A percentile compares a stretch with the other conserved stretches of the same genome.
Evolutionary conservation across 1,139 yeast genomes (phyloP).

Genomic region (Sugiyamaella sp.): DNA sequence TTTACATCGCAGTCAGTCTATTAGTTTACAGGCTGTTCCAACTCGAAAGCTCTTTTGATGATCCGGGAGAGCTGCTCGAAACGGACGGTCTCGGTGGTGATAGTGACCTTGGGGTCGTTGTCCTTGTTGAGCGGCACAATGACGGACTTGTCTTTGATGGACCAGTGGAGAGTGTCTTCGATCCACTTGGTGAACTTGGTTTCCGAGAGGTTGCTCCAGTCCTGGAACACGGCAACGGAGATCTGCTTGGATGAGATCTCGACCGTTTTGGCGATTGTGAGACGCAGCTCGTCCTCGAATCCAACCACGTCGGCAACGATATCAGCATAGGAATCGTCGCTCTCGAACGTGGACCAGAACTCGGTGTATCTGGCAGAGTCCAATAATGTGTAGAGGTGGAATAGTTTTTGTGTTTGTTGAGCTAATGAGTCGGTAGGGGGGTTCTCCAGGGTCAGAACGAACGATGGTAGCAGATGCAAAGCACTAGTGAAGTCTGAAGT

Average conservation of each 20-base stretch:
- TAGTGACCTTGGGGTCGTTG: slow-evolving; percentile 40
- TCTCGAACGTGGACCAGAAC: slow-evolving; percentile 44
- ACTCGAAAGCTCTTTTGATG: slow-evolving; percentile 42
- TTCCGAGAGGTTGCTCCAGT: slow-evolving; percentile 41
- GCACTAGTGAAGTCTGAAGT: slow-evolving; percentile 49
- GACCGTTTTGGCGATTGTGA: slow-evolving; percentile 41
- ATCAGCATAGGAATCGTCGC: slow-evolving; percentile 43
- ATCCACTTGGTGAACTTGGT: slow-evolving; percentile 42
- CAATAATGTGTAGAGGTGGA: slow-evolving; percentile 43
- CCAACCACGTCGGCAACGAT: slow-evolving; percentile 43
- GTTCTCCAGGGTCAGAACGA: slow-evolving; percentile 37
- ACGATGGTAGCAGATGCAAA: slow-evolving; percentile 50
- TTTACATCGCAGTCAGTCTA: slow-evolving; percentile 21
- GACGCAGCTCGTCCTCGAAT: slow-evolving; percentile 42
- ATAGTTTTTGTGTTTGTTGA: slow-evolving; percentile 44
- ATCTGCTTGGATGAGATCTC: slow-evolving; percentile 39
- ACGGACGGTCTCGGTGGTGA: slow-evolving; percentile 40
- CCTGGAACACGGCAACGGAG: slow-evolving; percentile 38
- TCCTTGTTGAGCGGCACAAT: slow-evolving; percentile 40
- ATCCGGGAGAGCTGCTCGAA: slow-evolving; percentile 43
- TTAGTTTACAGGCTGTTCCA: slow-evolving; percentile 21
- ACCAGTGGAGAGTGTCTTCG: slow-evolving; percentile 41
- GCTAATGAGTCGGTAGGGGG: slow-evolving; percentile 38
- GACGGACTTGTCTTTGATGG: slow-evolving; percentile 34
- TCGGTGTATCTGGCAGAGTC: slow-evolving; percentile 44